These are phyloP conservation scores for Daedaleopsis nitida DNA, from an alignment of 768 basidiomycete genomes.

Conservation along the genomic window DNA sequence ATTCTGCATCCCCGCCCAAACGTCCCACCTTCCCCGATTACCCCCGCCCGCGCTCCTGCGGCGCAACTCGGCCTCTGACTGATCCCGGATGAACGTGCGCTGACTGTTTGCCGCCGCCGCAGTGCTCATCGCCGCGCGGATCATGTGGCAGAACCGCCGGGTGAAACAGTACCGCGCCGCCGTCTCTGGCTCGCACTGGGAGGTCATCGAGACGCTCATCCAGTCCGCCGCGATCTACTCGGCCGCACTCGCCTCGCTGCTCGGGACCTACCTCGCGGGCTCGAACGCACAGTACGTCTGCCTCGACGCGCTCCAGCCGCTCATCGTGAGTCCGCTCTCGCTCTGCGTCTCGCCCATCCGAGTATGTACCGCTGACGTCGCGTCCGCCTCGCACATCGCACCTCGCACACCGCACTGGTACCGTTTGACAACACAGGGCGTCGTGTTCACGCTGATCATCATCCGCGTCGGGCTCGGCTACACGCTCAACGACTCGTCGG, in stretches of 20 bases:
- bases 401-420: too few species aligned
- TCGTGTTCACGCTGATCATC: slow-evolving; percentile 21
- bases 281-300: slow-evolving; percentile 21
- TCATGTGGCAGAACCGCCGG: slow-evolving; percentile 16
- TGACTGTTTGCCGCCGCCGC: background rate
- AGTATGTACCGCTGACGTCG: too few species aligned
- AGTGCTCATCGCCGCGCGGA: slow-evolving; percentile 20
- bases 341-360: too few species aligned
- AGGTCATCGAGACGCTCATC: slow-evolving; percentile 19
- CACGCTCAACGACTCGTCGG: slow-evolving; percentile 15
- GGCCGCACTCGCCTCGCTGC: slow-evolving; percentile 15
- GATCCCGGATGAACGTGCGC: background rate
- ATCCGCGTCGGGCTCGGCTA: slow-evolving; percentile 21
- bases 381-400: too few species aligned
- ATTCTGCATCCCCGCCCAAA: background rate
- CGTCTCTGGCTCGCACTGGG: slow-evolving; percentile 10
- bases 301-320: slow-evolving; percentile 18
- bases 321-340: slow-evolving; percentile 10
- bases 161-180: slow-evolving; percentile 11
- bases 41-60: background rate
- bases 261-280: slow-evolving; percentile 20
- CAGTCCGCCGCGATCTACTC: slow-evolving; percentile 22
- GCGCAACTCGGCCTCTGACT: background rate
- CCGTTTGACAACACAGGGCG: slow-evolving; percentile 7
- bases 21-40: background rate